Evolutionary conservation across 306 rosid species (phyloP).

Genomic region (Quercus agrifolia): DNA sequence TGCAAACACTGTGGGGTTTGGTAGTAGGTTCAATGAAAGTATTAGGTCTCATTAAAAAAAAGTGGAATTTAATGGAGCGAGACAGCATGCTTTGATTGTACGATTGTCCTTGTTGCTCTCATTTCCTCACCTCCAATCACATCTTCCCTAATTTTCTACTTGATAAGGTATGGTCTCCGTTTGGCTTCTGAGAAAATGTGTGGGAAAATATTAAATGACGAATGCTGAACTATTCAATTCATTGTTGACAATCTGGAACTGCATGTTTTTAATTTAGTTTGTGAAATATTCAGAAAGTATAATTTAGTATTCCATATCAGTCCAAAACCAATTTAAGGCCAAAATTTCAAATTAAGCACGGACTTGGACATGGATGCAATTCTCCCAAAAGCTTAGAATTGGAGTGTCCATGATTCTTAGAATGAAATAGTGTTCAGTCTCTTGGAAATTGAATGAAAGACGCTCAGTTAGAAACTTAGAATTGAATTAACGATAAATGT

Average conservation of each 20-base stretch:
- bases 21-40: no score
- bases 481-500: neutral
- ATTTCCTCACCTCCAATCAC: slow-evolving; percentile 65
- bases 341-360: no score
- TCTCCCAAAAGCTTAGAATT: no score
- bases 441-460: neutral
- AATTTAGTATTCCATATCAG: no score
- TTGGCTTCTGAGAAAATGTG: neutral
- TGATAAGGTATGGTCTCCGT: slow-evolving; percentile 55
- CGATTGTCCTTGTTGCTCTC: slow-evolving; percentile 93
- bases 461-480: no score
- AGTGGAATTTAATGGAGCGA: no score
- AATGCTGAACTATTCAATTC: neutral
- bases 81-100: slow-evolving; percentile 16
- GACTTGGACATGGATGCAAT: no score
- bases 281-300: no score
- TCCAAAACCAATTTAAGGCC: no score
- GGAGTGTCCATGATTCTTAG: no score
- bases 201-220: neutral
- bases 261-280: neutral
- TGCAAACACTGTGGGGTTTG: no score
- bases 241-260: neutral
- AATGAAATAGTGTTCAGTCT: neutral
- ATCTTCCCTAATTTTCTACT: slow-evolving; percentile 79
- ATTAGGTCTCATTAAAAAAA: no score